Percentiles rank a stretch among this genome's conserved stretches.
Conservation (phyloP, 2,329 filamentous ascomycete genomes). For the Knufia fluminis region DNA sequence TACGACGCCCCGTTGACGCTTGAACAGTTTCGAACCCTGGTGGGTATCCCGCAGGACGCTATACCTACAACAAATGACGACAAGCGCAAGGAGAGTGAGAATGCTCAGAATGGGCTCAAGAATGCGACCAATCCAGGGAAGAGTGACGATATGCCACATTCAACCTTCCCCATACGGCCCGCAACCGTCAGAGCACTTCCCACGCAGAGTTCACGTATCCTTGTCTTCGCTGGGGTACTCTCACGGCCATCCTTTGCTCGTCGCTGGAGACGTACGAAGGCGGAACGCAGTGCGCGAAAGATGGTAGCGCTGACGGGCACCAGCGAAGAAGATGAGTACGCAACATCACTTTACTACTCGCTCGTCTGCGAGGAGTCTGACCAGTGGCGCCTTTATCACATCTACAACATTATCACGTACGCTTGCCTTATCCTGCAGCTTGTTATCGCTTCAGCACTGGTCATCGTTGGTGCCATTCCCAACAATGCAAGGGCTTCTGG, state of each 20-base stretch:
- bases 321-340: background rate
- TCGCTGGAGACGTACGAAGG: background rate
- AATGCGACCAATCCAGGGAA: background rate
- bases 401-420: constrained; percentile 5
- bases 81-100: no score
- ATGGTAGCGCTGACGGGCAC: no score
- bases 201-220: background rate
- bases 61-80: no score
- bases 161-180: background rate
- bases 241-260: background rate
- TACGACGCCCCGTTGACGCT: background rate
- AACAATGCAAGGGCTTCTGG: background rate
- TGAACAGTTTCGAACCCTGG: background rate
- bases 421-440: constrained; percentile 2
- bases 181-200: background rate
- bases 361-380: constrained; percentile 1
- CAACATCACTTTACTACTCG: constrained; percentile 5
- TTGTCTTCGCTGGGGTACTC: background rate
- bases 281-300: no score
- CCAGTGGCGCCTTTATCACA: constrained; percentile 5
- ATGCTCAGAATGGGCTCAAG: background rate
- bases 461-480: constrained; percentile 6
- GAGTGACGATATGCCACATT: background rate
- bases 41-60: constrained; percentile 1
- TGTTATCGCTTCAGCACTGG: background rate